These are phyloP conservation scores for Neocallimastix lanati DNA, from an alignment of 192 early-diverging fungal genomes.

Conservation along the genomic window DNA sequence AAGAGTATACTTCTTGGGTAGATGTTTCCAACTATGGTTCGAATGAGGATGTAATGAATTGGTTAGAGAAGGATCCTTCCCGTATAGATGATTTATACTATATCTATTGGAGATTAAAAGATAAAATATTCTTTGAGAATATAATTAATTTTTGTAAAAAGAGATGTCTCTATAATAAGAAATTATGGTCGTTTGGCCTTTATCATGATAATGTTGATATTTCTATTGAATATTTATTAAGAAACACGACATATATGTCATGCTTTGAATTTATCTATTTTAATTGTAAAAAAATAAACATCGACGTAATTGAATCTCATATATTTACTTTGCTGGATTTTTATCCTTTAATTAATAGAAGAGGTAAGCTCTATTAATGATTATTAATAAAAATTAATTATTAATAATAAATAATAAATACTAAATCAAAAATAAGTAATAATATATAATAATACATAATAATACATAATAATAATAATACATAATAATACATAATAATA, in stretches of 20 bases:
- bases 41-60: neutral
- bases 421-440: too few species aligned
- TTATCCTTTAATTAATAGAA: neutral
- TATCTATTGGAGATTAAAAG: neutral
- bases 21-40: neutral
- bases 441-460: too few species aligned
- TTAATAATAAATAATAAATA: too few species aligned
- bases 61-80: neutral
- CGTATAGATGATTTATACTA: neutral
- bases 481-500: too few species aligned
- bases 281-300: neutral
- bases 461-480: too few species aligned
- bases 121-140: neutral
- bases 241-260: neutral
- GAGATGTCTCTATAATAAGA: neutral
- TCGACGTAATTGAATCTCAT: neutral
- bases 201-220: neutral
- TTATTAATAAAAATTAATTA: neutral
- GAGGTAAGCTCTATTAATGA: neutral
- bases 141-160: neutral
- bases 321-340: neutral
- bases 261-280: neutral
- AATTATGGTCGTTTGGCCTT: neutral
- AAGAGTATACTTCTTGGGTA: neutral
- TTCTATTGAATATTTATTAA: neutral